Conservation (phyloP, 2,329 filamentous ascomycete genomes). For the Hypoxylon sp. region DNA sequence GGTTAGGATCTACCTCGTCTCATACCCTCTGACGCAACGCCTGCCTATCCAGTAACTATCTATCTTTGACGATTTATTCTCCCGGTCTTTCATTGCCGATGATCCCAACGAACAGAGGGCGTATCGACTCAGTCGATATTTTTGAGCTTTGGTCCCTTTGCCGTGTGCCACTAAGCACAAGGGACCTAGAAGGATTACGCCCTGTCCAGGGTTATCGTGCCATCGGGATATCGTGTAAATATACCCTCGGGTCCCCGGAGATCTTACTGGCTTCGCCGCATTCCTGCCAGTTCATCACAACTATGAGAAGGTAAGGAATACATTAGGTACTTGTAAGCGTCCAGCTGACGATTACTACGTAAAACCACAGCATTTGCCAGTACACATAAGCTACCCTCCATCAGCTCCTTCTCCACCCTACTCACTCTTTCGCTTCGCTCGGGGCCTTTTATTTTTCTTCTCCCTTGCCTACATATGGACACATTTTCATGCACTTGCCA, state of each 20-base stretch:
- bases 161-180: slow-evolving; percentile 8
- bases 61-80: slow-evolving; percentile 31
- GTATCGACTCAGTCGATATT: slow-evolving; percentile 24
- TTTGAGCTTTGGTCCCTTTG: slow-evolving; percentile 14
- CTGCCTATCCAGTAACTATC: slow-evolving; percentile 34
- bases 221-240: slow-evolving; percentile 35
- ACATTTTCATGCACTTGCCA: slow-evolving; percentile 28
- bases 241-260: slow-evolving; percentile 31
- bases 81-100: slow-evolving; percentile 32
- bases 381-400: slow-evolving; percentile 31
- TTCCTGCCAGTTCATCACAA: slow-evolving; percentile 39
- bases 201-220: slow-evolving; percentile 24
- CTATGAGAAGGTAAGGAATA: slow-evolving; percentile 17
- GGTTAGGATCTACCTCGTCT: slow-evolving; percentile 41
- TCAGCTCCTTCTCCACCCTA: slow-evolving; percentile 36
- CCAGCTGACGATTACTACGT: slow-evolving; percentile 43
- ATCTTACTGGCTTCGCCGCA: slow-evolving; percentile 43
- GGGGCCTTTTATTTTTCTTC: slow-evolving; percentile 26
- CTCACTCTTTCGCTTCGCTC: slow-evolving; percentile 29
- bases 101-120: slow-evolving; percentile 21
- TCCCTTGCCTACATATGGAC: slow-evolving; percentile 35
- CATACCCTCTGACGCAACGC: slow-evolving; percentile 44
- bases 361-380: slow-evolving; percentile 15
- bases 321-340: slow-evolving; percentile 32
- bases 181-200: slow-evolving; percentile 28